Percentiles rank a stretch among this genome's conserved stretches.
Conservation (phyloP, 352 stramenopile genomes). For the Phytophthora sojae region DNA sequence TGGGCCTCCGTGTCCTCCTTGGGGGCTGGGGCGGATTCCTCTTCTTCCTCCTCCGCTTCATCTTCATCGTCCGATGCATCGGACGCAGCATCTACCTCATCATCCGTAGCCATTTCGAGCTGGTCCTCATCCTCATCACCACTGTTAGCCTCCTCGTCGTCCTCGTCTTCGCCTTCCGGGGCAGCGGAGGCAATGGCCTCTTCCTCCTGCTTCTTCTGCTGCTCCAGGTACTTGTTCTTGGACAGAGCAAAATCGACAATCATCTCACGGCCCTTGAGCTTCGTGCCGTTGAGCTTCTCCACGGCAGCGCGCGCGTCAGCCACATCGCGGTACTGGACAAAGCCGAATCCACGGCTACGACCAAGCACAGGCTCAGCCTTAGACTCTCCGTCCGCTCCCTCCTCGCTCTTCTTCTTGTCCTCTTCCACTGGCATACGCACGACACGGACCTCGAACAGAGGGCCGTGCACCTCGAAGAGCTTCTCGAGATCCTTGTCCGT, state of each 20-base stretch:
- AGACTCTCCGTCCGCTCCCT: conserved; percentile 25
- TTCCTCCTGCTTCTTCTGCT: conserved; percentile 69
- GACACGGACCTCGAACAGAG: conserved; percentile 74
- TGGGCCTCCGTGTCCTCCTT: conserved; percentile 81
- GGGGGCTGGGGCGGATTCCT: conserved; percentile 30
- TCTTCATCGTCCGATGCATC: conserved; percentile 42
- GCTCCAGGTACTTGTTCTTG: conserved; percentile 81
- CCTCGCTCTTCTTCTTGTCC: conserved; percentile 32
- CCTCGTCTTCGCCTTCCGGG: conserved; percentile 35
- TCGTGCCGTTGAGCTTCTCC: conserved; percentile 76
- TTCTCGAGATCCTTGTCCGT: conserved; percentile 77
- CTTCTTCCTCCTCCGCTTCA: conserved; percentile 40
- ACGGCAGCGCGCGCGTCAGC: conserved; percentile 69
- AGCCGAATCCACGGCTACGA: conserved; percentile 83
- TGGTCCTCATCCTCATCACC: conserved; percentile 57
- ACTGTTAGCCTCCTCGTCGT: conserved; percentile 47
- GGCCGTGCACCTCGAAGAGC: conserved; percentile 69
- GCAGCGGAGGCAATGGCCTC: conserved; percentile 33
- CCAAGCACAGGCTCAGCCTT: conserved; percentile 43
- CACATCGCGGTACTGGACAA: conserved; percentile 82
- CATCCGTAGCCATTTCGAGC: conserved; percentile 58
- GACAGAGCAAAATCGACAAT: conserved; percentile 87
- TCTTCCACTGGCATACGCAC: conserved; percentile 80
- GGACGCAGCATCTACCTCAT: conserved; percentile 40
- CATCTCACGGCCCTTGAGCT: conserved; percentile 86